Base-by-base conservation (phyloP, 2,329 filamentous ascomycete species). In the Lanzia echinophila region DNA sequence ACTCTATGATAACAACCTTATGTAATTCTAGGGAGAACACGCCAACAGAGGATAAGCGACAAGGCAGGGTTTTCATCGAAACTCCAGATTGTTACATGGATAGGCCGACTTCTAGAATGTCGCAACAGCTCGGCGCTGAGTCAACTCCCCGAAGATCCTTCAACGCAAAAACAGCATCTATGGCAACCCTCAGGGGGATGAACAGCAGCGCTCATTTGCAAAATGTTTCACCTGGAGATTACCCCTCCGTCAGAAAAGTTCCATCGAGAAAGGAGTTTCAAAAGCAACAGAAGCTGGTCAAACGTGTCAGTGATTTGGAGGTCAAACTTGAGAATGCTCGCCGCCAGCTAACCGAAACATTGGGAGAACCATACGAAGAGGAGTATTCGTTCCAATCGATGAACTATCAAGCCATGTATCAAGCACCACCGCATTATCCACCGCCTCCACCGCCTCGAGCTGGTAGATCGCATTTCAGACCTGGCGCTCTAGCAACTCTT, bases 281-380 rank as follows among this genome's bases (percentile, higher is more conserved):
- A 47, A 77, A 75, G 61, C 78, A 83, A 60, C 71, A 75, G 55
- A 82, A 79, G 57, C 68, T 84, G 32, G 70, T 74, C 39, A 82
- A 81, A 68, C 75, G 79, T 50, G 80, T 84, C 31, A 82, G 79
- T 59, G 75, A 83, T 58, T 72, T 84, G 12, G 81, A 85, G 60
- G 65, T 71, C 12, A 82, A 83, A 63, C 72, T 84, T 31, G 70
- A 78, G 15, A 72, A 73, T 34, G 79, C 79, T 8, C 73, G 79
- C 33, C 73, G 72, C 47, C 77, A 84, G 65, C 72, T 84, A 22
- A 70, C 73, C 32, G 69, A 75, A 5, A 70, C 76, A 38, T 67
- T 79, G 15, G 69, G 69, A 11, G 72, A 76, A 36, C 58, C 62
- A 4, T 46, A 46, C 15, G 61, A 60, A 65, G 56, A 66, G 63